phyloP scores from a whole-genome alignment of 345 rosid species.

The Triadica sebifera region DNA sequence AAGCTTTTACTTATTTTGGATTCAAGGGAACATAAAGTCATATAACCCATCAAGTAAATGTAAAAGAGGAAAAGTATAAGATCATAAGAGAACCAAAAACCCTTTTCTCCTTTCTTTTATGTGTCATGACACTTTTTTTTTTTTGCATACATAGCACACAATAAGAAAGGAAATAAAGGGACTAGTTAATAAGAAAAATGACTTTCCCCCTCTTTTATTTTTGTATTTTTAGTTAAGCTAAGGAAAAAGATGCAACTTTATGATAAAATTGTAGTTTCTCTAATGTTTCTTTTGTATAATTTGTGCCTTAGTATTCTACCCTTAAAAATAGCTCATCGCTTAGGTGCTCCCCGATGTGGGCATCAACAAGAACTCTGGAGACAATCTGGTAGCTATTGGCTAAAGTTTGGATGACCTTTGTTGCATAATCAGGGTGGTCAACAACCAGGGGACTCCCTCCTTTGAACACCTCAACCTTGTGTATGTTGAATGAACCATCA shows the following conservation, averaged over 20 bases:
- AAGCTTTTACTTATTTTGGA: conserved; percentile 22
- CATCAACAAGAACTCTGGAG: conserved; percentile 84
- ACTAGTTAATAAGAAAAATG: too few relatives aligned
- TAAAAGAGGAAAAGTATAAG: not conserved
- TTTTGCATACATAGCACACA: conserved; percentile 4
- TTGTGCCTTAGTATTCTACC: conserved; percentile 55
- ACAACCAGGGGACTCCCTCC: conserved; percentile 96
- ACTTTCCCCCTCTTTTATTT: not conserved
- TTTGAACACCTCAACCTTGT: conserved; percentile 80
- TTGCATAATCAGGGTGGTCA: conserved; percentile 57
- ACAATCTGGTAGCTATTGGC: conserved; percentile 76
- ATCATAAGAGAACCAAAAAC: too few relatives aligned
- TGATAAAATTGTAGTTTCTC: conserved; percentile 80
- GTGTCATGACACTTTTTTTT: not conserved
- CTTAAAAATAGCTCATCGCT: conserved; percentile 66
- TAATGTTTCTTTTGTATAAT: conserved; percentile 69
- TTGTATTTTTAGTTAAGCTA: conserved; percentile 25
- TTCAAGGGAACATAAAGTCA: conserved; percentile 27
- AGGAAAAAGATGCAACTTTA: conserved; percentile 78
- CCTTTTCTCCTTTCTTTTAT: conserved; percentile 11
- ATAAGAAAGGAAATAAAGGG: not conserved
- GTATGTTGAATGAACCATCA: conserved; percentile 59
- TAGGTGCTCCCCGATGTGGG: conserved; percentile 79
- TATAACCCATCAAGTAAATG: conserved; percentile 3
- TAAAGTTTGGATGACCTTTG: conserved; percentile 69